Evolutionary conservation across 345 rosid species (phyloP).

Genomic region (Hevea brasiliensis): DNA sequence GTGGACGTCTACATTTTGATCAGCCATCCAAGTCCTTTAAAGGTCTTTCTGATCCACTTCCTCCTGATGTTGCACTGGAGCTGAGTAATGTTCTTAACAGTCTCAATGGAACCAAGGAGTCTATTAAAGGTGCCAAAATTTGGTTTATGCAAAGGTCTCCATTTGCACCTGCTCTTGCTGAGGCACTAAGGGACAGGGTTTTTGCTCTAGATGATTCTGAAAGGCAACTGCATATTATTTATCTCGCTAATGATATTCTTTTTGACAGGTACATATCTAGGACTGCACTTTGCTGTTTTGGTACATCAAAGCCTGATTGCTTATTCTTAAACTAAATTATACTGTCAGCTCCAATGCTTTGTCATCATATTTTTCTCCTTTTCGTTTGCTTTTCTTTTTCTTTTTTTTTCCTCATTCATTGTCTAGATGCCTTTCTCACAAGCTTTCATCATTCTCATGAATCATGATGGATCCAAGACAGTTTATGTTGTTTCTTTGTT

Average conservation of each 20-base stretch:
- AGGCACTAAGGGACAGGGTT: slow-evolving; percentile 82
- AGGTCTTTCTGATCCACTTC: slow-evolving; percentile 83
- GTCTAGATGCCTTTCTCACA: not conserved
- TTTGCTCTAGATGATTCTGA: slow-evolving; percentile 84
- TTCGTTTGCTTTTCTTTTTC: not conserved
- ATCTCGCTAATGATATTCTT: slow-evolving; percentile 94
- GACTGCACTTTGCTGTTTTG: slow-evolving; percentile 10
- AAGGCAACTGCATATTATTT: slow-evolving; percentile 88
- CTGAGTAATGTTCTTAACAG: slow-evolving; percentile 66
- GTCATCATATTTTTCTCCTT: not conserved
- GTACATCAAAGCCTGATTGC: not conserved
- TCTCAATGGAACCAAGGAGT: slow-evolving; percentile 95
- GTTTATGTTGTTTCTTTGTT: no score
- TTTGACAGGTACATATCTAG: slow-evolving; percentile 73
- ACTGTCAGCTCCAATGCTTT: not conserved
- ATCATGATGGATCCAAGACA: not conserved
- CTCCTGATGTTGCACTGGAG: slow-evolving; percentile 84
- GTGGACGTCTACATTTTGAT: slow-evolving; percentile 75
- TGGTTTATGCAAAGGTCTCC: slow-evolving; percentile 99
- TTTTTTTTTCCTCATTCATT: not conserved
- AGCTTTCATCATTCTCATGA: not conserved
- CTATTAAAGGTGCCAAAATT: slow-evolving; percentile 92
- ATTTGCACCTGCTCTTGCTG: slow-evolving; percentile 93
- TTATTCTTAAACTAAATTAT: not conserved
- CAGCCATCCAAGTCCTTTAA: slow-evolving; percentile 58